A percentile compares a stretch with the other conserved stretches of the same genome.
Evolutionary conservation across 169 alveolate species (phyloP).

Genomic region (Cryptosporidium sp.): DNA sequence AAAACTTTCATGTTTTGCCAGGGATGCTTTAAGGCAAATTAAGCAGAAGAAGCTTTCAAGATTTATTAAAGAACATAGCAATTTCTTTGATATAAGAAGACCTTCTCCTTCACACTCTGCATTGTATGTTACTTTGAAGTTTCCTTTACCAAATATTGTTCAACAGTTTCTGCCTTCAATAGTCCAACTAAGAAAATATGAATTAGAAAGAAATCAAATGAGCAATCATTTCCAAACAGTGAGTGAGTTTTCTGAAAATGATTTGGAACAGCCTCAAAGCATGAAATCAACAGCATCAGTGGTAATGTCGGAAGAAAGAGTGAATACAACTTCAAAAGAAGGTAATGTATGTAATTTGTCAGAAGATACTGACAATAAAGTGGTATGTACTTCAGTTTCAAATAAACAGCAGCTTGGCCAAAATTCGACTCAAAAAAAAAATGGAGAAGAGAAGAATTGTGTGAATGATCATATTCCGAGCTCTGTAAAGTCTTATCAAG

Average conservation of each 20-base stretch:
- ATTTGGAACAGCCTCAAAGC: constrained; percentile 8
- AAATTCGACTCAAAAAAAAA: not conserved
- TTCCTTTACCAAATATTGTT: constrained; percentile 55
- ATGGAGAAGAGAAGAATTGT: not conserved
- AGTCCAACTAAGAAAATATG: constrained; percentile 48
- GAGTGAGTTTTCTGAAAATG: constrained; percentile 8
- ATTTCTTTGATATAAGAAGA: constrained; percentile 70
- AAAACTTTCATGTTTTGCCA: constrained; percentile 60
- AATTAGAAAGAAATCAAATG: constrained; percentile 32
- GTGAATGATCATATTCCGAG: constrained; percentile 32
- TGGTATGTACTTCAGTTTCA: constrained; percentile 14
- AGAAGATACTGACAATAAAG: constrained; percentile 8
- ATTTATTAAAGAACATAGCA: constrained; percentile 64
- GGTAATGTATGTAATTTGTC: not conserved
- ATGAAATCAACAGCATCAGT: not conserved
- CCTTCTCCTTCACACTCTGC: constrained; percentile 74
- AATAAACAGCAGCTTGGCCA: constrained; percentile 2
- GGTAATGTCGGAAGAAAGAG: constrained; percentile 2
- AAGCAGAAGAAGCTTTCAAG: constrained; percentile 70
- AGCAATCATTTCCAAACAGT: not conserved
- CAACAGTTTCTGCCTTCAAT: constrained; percentile 66
- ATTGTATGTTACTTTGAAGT: constrained; percentile 61
- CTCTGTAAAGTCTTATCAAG: constrained; percentile 42
- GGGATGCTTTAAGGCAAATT: constrained; percentile 72
- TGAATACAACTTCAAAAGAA: constrained; percentile 6